These are phyloP conservation scores for Kickxella alabastrina DNA, from an alignment of 192 early-diverging fungal genomes.

Conservation along the genomic window DNA sequence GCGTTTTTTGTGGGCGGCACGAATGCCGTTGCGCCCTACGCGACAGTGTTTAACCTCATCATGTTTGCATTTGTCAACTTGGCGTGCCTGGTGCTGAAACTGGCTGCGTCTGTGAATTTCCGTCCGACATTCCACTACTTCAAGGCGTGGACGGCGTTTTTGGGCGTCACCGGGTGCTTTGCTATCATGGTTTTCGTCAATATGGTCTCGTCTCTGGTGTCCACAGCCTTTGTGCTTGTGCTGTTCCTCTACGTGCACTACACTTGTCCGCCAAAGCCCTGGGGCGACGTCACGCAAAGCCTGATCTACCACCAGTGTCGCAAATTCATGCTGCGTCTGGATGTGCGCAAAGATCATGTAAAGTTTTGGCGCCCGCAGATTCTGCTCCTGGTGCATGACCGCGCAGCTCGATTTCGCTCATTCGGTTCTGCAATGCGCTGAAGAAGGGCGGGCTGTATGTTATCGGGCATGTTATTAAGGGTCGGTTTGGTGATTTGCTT, in stretches of 20 bases:
- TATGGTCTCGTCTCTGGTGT: slow-evolving; percentile 44
- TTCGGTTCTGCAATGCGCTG: slow-evolving; percentile 64
- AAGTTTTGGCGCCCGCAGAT: slow-evolving; percentile 74
- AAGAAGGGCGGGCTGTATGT: slow-evolving; percentile 71
- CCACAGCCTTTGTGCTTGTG: slow-evolving; percentile 50
- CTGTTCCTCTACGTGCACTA: slow-evolving; percentile 66
- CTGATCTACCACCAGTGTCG: slow-evolving; percentile 72
- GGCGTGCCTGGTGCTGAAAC: slow-evolving; percentile 62
- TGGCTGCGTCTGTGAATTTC: slow-evolving; percentile 65
- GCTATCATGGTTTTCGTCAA: slow-evolving; percentile 59
- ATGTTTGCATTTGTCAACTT: slow-evolving; percentile 63
- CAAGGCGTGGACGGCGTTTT: slow-evolving; percentile 59
- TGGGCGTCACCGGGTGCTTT: slow-evolving; percentile 54
- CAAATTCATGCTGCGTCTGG: slow-evolving; percentile 63
- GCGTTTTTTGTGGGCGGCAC: slow-evolving; percentile 58
- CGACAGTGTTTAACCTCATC: slow-evolving; percentile 62
- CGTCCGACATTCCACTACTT: slow-evolving; percentile 67
- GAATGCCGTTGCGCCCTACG: slow-evolving; percentile 62
- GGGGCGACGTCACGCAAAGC: slow-evolving; percentile 68
- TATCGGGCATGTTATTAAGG: slow-evolving; percentile 60
- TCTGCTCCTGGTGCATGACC: slow-evolving; percentile 62
- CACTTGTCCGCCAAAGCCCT: slow-evolving; percentile 61
- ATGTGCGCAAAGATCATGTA: slow-evolving; percentile 62
- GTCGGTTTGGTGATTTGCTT: slow-evolving; percentile 52
- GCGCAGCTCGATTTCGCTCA: slow-evolving; percentile 52